Evolutionary conservation across 148 eudicot genomes (phyloP).

Genomic region (Salicornia ramosissima): DNA sequence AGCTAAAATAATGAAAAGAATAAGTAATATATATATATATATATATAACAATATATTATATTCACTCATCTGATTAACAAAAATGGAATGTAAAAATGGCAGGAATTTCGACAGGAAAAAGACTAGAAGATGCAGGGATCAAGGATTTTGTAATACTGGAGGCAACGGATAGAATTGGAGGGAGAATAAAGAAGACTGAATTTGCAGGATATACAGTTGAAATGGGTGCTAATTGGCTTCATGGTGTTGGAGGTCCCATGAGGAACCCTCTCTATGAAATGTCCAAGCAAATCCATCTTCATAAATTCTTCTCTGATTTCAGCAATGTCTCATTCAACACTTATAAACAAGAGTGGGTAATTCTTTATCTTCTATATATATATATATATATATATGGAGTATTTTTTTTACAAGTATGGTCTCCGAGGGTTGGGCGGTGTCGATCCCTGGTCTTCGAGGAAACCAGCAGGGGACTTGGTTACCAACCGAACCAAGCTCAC

Average conservation of each 20-base stretch:
- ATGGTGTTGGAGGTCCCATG: conserved; percentile 28
- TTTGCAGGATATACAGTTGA: conserved; percentile 33
- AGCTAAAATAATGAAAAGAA: too few relatives aligned
- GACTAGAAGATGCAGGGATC: conserved; percentile 24
- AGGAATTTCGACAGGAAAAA: conserved; percentile 35
- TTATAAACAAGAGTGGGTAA: conserved; percentile 30
- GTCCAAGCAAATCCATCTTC: conserved; percentile 30
- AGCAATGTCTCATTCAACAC: conserved; percentile 24
- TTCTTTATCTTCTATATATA: not conserved
- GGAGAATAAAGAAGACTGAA: conserved; percentile 27
- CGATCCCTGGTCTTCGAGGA: too few relatives aligned
- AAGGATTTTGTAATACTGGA: conserved; percentile 28
- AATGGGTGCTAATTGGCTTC: conserved; percentile 39
- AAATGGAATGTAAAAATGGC: too few relatives aligned
- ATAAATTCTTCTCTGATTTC: conserved; percentile 24
- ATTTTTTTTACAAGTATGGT: too few relatives aligned
- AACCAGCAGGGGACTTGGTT: too few relatives aligned
- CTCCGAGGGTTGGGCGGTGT: too few relatives aligned
- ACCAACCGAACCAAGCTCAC: too few relatives aligned
- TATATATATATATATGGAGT: not conserved
- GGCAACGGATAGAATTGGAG: conserved; percentile 32
- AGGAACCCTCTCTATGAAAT: conserved; percentile 35
- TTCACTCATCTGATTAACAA: too few relatives aligned
- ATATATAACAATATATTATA: too few relatives aligned
- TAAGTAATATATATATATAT: too few relatives aligned